A percentile compares a stretch with the other conserved stretches of the same genome.
These are phyloP conservation scores for Lentinula aciculospora DNA, from an alignment of 768 basidiomycete species.

Conservation along the genomic window DNA sequence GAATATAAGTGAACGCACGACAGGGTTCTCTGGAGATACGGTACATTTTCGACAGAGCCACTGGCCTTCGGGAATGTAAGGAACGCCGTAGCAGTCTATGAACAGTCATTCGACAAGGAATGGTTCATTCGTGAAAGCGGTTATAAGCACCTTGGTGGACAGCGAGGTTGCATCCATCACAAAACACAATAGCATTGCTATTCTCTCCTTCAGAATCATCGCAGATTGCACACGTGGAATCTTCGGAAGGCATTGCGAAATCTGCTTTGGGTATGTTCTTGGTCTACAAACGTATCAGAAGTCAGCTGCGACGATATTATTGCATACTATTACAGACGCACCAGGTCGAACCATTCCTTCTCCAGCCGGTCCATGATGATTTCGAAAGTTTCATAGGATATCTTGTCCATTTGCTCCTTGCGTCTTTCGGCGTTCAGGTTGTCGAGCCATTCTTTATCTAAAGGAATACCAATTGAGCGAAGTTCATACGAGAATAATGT, in stretches of 20 bases:
- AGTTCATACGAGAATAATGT: neutral
- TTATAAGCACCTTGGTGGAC: conserved; percentile 87
- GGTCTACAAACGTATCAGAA: conserved; percentile 45
- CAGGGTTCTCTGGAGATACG: conserved; percentile 93
- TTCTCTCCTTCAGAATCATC: conserved; percentile 99
- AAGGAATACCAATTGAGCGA: neutral
- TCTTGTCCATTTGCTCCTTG: conserved; percentile 62
- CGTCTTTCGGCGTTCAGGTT: conserved; percentile 75
- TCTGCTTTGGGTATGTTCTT: conserved; percentile 91
- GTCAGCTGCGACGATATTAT: neutral
- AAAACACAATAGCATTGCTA: conserved; percentile 98
- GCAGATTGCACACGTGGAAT: conserved; percentile 94
- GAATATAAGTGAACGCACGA: conserved; percentile 46
- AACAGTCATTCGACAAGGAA: neutral
- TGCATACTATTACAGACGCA: conserved; percentile 28
- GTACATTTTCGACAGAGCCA: conserved; percentile 99
- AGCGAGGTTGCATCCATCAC: conserved; percentile 97
- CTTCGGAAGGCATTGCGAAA: conserved; percentile 85
- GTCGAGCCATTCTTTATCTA: conserved; percentile 96
- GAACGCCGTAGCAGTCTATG: conserved; percentile 96
- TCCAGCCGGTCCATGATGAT: conserved; percentile 96
- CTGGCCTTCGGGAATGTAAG: conserved; percentile 98
- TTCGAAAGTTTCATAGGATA: conserved; percentile 87
- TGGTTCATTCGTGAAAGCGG: neutral
- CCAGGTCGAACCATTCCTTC: conserved; percentile 98